phyloP scores from a whole-genome alignment of 257 asterid genomes.

The Plectranthus barbatus region DNA sequence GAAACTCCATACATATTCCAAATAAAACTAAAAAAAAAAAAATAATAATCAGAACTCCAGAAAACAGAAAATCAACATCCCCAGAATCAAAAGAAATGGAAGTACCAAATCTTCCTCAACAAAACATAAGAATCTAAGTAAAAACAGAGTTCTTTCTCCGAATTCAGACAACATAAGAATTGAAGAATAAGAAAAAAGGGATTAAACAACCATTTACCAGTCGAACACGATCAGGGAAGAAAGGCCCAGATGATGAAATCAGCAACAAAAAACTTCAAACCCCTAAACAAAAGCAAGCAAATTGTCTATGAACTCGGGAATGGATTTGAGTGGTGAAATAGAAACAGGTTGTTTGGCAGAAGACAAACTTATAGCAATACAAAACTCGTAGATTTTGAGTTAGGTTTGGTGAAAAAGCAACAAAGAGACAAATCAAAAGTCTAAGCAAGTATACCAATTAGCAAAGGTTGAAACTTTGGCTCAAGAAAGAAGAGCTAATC shows the following conservation, averaged over 20 bases:
- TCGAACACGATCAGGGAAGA: neutral
- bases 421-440: conserved; percentile 16
- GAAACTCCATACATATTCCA: neutral
- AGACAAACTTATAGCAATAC: neutral
- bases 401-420: conserved; percentile 20
- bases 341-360: conserved; percentile 18
- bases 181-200: neutral
- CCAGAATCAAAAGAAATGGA: neutral
- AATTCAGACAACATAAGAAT: neutral
- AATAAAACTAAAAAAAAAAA: neutral
- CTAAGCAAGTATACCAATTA: neutral
- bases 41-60: neutral
- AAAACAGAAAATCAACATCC: neutral
- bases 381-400: conserved; percentile 4
- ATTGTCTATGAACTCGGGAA: neutral
- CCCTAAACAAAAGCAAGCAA: conserved; percentile 11
- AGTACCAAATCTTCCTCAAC: neutral
- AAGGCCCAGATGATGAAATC: conserved; percentile 20
- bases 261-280: conserved; percentile 22
- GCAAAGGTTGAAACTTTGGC: conserved; percentile 2
- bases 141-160: neutral
- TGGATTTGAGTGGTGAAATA: neutral
- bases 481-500: neutral
- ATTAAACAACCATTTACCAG: conserved; percentile 5
- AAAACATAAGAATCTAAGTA: neutral